Conservation (phyloP, 1,284 basidiomycete species). For the Gymnopus androsaceus region DNA sequence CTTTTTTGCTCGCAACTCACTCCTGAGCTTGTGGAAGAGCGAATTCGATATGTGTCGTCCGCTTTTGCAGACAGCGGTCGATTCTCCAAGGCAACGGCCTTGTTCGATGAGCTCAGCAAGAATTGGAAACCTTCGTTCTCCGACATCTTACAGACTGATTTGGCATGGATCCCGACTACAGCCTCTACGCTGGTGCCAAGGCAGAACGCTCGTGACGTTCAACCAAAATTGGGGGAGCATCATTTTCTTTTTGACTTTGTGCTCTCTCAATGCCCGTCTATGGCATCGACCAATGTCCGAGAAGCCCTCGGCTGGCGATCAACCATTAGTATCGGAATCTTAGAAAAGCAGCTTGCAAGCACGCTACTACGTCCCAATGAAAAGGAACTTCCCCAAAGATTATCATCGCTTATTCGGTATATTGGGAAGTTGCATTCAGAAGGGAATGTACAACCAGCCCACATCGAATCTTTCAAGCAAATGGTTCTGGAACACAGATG, state of each 20-base stretch:
- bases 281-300: not conserved
- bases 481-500: not conserved
- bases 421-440: not conserved
- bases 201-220: not conserved
- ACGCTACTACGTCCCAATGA: not conserved
- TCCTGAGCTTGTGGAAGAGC: slow-evolving; percentile 31
- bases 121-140: not conserved
- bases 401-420: not conserved
- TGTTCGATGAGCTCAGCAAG: not conserved
- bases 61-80: not conserved
- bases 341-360: not conserved
- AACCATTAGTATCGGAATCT: not conserved
- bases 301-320: not conserved
- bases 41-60: slow-evolving; percentile 32
- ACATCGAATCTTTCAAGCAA: not conserved
- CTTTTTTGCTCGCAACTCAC: slow-evolving; percentile 34
- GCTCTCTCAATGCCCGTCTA: not conserved
- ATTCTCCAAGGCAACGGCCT: not conserved
- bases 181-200: not conserved
- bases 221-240: not conserved
- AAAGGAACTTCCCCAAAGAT: not conserved
- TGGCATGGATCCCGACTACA: slow-evolving; percentile 1
- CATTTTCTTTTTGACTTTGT: slow-evolving; percentile 8
- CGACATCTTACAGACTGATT: not conserved
- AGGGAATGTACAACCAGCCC: not conserved